Base-by-base conservation (phyloP, 495 filamentous ascomycete species). In the Parmelia sp. region DNA sequence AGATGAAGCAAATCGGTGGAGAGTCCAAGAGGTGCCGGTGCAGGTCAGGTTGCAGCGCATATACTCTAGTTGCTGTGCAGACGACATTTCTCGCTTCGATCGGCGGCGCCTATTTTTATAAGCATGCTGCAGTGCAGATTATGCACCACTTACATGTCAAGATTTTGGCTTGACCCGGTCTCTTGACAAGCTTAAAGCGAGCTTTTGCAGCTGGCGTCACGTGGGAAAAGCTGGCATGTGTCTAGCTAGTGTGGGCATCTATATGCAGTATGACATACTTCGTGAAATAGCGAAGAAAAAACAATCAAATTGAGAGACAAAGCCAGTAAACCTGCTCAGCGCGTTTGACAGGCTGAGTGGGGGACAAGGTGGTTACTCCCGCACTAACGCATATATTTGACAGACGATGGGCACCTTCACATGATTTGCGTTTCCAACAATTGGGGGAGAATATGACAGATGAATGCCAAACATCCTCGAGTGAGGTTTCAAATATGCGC, bases 21-120 rank as follows among this genome's bases (percentile, higher is more conserved):
- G 29, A 55, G 19, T 14, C 51, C 10, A 6, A 53, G 14, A 29
- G 29, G 51, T 55, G 35, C n/a, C 4, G 35, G 35, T 36, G 51
- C 51, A 33, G 17, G 51, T 55, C 29, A 33, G 51, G 51, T n/a
- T 51, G 47, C 25, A 51, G 47, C 47, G 47, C 47, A 51, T n/a
- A n/a, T n/a, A n/a, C n/a, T 51, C 23, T 23, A 27, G 23, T 10
- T 51, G 47, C 47, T 51, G 47, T 27, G 10, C 47, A 51, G 29
- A 14, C 23, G 23, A 27, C 2, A 14, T 51, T 27, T 51, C 47
- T 51, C 23, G 25, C 4, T 51, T 51, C 47, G 25, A 51, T 51
- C 47, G 7, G 11, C 47, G 51, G 51, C 51, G 51, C 51, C 9
- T 55, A 23, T 55, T 33, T n/a, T 21, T 27, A 55, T 23, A 55